Evolutionary conservation across 2,329 filamentous ascomycete species (phyloP).

Genomic region (Stachybotrys chartarum): DNA sequence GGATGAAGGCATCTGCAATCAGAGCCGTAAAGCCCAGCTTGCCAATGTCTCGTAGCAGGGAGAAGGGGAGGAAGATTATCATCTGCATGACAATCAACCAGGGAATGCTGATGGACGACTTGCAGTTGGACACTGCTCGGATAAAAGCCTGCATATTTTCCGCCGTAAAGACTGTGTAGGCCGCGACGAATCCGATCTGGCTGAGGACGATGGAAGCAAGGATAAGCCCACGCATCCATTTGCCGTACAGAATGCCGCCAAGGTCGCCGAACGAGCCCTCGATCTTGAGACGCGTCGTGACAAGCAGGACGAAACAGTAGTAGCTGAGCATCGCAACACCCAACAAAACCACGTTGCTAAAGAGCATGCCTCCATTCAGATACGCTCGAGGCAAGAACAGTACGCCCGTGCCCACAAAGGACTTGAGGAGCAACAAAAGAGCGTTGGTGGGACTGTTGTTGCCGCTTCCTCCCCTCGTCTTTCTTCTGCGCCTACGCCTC

Average conservation of each 20-base stretch:
- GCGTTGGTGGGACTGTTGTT: constrained; percentile 75
- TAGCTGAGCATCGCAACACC: constrained; percentile 82
- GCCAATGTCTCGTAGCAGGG: constrained; percentile 90
- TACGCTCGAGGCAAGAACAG: constrained; percentile 90
- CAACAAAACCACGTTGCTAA: constrained; percentile 87
- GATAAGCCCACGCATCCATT: constrained; percentile 82
- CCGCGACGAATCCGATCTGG: constrained; percentile 89
- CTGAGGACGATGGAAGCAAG: constrained; percentile 89
- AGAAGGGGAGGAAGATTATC: constrained; percentile 89
- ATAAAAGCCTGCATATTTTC: constrained; percentile 95
- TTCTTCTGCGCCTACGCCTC: constrained; percentile 66
- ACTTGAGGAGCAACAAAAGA: constrained; percentile 83
- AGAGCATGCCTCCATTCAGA: constrained; percentile 94
- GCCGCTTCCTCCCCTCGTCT: constrained; percentile 64
- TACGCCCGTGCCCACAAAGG: constrained; percentile 94
- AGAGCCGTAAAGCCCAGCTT: constrained; percentile 94
- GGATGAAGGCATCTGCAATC: constrained; percentile 88
- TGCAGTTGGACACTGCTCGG: constrained; percentile 81
- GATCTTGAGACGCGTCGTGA: constrained; percentile 76
- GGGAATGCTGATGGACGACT: constrained; percentile 76
- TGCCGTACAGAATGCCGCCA: constrained; percentile 84
- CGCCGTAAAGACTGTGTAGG: constrained; percentile 94
- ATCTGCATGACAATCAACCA: constrained; percentile 92
- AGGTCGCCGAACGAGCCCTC: constrained; percentile 98
- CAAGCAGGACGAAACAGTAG: constrained; percentile 93